These are phyloP conservation scores for Trichosporon sp. DNA, from an alignment of 1,284 basidiomycete genomes.

Conservation along the genomic window DNA sequence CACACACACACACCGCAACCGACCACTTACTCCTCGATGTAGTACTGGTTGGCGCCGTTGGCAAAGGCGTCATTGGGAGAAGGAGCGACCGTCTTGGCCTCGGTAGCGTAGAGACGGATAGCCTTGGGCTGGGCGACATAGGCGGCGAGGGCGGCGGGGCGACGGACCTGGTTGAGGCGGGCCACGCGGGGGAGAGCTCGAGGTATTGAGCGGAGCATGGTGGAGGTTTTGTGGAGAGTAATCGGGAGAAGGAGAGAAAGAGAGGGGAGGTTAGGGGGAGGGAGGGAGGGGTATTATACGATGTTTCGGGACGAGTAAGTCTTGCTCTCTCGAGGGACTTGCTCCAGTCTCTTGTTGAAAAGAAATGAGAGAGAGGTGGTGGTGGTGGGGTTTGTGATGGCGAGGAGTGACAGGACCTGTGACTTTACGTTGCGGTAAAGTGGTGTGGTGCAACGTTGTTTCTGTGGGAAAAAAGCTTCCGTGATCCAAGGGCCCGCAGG, in stretches of 20 bases:
- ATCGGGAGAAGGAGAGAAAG: not conserved
- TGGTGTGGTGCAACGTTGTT: slow-evolving; percentile 1
- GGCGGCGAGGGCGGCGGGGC: slow-evolving; percentile 6
- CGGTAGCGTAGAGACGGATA: slow-evolving; percentile 32
- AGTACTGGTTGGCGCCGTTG: slow-evolving; percentile 87
- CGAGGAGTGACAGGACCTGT: not conserved
- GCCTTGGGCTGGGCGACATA: slow-evolving; percentile 9
- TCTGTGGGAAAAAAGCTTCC: slow-evolving; percentile 3
- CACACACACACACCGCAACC: too few relatives aligned
- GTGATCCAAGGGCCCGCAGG: not conserved
- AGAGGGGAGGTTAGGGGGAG: not conserved
- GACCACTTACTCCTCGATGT: slow-evolving; percentile 77
- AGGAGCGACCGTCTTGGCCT: slow-evolving; percentile 37
- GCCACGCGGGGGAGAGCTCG: slow-evolving; percentile 21
- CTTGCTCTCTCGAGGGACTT: slow-evolving; percentile 4
- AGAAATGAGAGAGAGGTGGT: not conserved
- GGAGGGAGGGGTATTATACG: not conserved
- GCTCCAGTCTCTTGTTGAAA: slow-evolving; percentile 2
- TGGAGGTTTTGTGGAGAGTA: not conserved
- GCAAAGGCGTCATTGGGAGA: slow-evolving; percentile 60
- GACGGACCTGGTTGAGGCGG: slow-evolving; percentile 8
- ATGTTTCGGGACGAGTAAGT: not conserved
- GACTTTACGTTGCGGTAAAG: not conserved
- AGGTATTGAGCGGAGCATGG: slow-evolving; percentile 31
- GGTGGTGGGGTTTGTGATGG: not conserved